phyloP scores from a whole-genome alignment of 148 eudicot species.

The Vaccinium darrowii region DNA sequence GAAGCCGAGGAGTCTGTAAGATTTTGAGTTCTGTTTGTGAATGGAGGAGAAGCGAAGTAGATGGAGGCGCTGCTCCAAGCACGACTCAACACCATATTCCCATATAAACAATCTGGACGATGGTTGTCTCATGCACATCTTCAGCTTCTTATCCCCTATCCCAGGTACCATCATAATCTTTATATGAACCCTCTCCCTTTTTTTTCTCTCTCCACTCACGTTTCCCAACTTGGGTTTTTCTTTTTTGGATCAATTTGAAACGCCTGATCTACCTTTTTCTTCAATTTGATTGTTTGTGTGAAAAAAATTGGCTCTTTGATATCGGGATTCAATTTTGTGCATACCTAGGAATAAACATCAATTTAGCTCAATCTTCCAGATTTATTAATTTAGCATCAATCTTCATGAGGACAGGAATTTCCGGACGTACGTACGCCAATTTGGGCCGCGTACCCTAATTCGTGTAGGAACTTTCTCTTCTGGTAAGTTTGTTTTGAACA shows the following conservation, averaged over 20 bases:
- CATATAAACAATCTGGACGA: constrained; percentile 71
- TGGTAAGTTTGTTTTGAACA: background rate
- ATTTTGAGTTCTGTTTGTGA: background rate
- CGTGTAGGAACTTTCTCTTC: background rate
- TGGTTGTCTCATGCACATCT: constrained; percentile 95
- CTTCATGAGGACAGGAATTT: background rate
- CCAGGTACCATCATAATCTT: constrained; percentile 52
- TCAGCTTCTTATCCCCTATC: constrained; percentile 89
- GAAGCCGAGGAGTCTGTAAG: background rate
- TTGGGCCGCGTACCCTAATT: background rate
- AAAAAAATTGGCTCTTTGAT: background rate
- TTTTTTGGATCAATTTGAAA: constrained; percentile 2
- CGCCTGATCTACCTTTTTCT: constrained; percentile 1
- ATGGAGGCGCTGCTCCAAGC: constrained; percentile 43
- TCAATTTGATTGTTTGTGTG: constrained; percentile 2
- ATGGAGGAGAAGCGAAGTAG: constrained; percentile 30
- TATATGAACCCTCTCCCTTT: no score
- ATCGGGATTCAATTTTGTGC: background rate
- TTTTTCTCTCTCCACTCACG: background rate
- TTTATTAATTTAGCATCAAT: background rate
- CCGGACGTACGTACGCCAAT: background rate
- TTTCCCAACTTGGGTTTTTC: constrained; percentile 8
- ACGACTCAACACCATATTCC: constrained; percentile 19
- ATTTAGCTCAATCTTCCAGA: background rate
- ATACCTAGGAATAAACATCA: background rate